phyloP scores from a whole-genome alignment of 305 asterid species.

The Fraxinus floribunda region DNA sequence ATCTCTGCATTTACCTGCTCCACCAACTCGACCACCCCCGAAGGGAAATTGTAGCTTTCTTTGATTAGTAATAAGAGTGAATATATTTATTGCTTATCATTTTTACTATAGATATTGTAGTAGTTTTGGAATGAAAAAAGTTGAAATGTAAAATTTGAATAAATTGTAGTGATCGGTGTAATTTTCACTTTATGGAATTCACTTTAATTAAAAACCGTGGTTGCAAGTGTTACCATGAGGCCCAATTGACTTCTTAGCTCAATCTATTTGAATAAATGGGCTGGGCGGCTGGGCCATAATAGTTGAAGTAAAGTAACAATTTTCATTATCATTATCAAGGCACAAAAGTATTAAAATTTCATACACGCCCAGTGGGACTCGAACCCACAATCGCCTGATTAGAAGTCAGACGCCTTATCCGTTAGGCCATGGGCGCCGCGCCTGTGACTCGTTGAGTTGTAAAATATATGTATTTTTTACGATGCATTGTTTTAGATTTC shows the following conservation, averaged over 20 bases:
- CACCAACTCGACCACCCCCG: too few relatives aligned
- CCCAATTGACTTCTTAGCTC: background rate
- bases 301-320: background rate
- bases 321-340: too few relatives aligned
- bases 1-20: too few relatives aligned
- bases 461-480: too few relatives aligned
- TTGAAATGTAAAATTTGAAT: background rate
- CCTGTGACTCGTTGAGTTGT: too few relatives aligned
- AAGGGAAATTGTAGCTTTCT: too few relatives aligned
- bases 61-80: too few relatives aligned
- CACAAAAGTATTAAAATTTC: too few relatives aligned
- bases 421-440: slow-evolving; percentile 89
- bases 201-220: too few relatives aligned
- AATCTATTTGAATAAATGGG: background rate
- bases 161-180: background rate
- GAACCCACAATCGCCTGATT: slow-evolving; percentile 99
- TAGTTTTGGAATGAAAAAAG: background rate
- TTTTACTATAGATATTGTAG: background rate
- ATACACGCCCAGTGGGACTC: slow-evolving; percentile 96
- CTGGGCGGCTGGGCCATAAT: background rate
- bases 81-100: too few relatives aligned
- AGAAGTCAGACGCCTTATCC: slow-evolving; percentile 98
- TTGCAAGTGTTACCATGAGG: background rate
- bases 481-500: too few relatives aligned
- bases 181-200: too few relatives aligned